Percentiles rank a stretch among this genome's conserved stretches.
Evolutionary conservation across 2,329 filamentous ascomycete species (phyloP).

Genomic region (Ophiocordyceps camponoti-rufipedis): DNA sequence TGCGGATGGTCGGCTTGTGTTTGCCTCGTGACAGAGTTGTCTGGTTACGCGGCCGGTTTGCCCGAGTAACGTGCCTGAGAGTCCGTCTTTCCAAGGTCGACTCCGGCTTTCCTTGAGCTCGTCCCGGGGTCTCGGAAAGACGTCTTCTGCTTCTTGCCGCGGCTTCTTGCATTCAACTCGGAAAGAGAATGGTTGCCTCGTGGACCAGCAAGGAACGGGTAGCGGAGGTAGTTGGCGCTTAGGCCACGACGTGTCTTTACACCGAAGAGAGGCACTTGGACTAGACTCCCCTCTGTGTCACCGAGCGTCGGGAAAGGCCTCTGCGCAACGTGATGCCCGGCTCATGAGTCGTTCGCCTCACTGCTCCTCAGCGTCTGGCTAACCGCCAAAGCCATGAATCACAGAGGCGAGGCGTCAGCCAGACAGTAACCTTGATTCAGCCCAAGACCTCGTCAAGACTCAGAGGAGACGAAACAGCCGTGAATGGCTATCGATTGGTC

Average conservation of each 20-base stretch:
- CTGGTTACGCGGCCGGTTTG: not conserved
- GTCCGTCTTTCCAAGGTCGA: too few species aligned
- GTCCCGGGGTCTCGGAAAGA: not conserved
- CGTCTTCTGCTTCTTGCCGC: not conserved
- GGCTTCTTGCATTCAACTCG: not conserved
- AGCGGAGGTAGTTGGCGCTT: not conserved
- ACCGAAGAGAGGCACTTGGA: too few species aligned
- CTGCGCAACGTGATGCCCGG: not conserved
- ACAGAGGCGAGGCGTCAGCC: too few species aligned
- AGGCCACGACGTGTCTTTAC: not conserved
- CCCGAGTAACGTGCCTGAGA: not conserved
- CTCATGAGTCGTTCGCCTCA: not conserved
- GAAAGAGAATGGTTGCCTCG: too few species aligned
- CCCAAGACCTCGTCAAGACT: too few species aligned
- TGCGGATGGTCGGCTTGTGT: not conserved
- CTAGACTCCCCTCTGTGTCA: not conserved
- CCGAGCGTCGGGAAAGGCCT: not conserved
- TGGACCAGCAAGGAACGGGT: not conserved
- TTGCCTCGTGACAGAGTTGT: not conserved
- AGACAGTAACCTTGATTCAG: too few species aligned
- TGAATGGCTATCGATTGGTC: too few species aligned
- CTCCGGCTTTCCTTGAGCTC: too few species aligned
- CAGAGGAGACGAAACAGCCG: too few species aligned
- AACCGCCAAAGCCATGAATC: too few species aligned
- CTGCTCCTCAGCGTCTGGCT: not conserved